These are phyloP conservation scores for Aspergillus haitiensis DNA, from an alignment of 495 filamentous ascomycete genomes.

Conservation along the genomic window DNA sequence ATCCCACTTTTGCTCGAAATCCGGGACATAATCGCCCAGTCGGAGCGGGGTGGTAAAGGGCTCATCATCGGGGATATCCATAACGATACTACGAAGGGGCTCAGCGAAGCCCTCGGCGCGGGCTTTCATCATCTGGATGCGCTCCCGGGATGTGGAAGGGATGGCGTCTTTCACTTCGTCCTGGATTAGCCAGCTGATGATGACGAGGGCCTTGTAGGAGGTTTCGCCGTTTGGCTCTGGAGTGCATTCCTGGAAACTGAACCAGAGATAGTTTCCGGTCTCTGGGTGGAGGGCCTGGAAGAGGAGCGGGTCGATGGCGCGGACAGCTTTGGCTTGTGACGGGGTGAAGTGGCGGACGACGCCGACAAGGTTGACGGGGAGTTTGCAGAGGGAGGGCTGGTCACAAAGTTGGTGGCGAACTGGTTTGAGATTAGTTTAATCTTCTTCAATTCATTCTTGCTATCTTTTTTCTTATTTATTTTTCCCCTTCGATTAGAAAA, in stretches of 20 bases:
- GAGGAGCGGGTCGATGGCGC: slow-evolving; percentile 9
- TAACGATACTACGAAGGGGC: too few species aligned
- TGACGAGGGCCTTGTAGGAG: neutral
- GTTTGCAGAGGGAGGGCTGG: neutral
- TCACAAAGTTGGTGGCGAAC: too few species aligned
- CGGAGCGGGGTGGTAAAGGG: neutral
- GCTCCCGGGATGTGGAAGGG: too few species aligned
- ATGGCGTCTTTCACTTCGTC: neutral
- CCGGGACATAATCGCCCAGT: neutral
- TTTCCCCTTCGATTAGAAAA: too few species aligned
- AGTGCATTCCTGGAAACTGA: neutral
- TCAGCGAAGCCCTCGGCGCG: too few species aligned
- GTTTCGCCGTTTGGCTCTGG: too few species aligned
- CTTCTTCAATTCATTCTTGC: too few species aligned
- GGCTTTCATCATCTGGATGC: too few species aligned
- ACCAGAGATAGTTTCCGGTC: slow-evolving; percentile 10
- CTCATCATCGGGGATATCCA: neutral
- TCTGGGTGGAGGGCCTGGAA: slow-evolving; percentile 5
- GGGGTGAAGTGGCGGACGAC: slow-evolving; percentile 1
- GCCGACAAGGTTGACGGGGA: slow-evolving; percentile 7
- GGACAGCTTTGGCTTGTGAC: slow-evolving; percentile 1
- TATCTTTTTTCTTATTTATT: too few species aligned
- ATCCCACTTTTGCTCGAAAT: neutral
- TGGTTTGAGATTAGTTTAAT: too few species aligned
- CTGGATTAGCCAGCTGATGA: neutral